These are phyloP conservation scores for Sporobolomyces pararoseus DNA, from an alignment of 768 basidiomycete genomes.

Conservation along the genomic window DNA sequence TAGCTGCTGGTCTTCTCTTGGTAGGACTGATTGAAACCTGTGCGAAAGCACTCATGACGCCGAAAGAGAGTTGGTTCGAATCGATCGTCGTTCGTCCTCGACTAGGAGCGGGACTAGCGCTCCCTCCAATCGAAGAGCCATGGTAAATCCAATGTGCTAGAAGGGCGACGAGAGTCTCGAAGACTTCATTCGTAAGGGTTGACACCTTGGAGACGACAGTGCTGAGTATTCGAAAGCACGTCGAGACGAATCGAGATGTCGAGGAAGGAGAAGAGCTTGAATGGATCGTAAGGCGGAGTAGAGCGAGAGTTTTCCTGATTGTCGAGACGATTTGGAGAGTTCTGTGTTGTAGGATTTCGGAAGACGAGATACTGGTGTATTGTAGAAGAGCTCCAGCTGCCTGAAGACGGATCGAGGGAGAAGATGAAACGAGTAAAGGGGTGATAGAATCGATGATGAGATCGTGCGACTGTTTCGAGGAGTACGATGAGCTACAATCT, in stretches of 20 bases:
- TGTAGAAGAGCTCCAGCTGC: conserved; percentile 23
- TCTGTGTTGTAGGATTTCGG: not conserved
- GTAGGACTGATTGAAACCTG: not conserved
- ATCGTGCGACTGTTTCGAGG: conserved; percentile 2
- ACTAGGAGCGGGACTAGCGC: not conserved
- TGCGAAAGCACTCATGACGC: conserved; percentile 33
- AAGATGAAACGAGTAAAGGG: conserved; percentile 8
- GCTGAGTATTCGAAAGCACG: conserved; percentile 27
- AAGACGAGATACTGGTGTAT: not conserved
- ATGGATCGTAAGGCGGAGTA: conserved; percentile 2
- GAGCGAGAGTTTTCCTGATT: conserved; percentile 10
- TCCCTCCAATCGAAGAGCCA: not conserved
- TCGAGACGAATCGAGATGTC: conserved; percentile 21
- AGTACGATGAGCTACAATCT: not conserved
- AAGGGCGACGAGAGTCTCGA: not conserved
- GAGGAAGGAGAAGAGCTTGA: conserved; percentile 10
- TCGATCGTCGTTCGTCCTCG: not conserved
- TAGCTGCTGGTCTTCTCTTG: not conserved
- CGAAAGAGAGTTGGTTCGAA: conserved; percentile 12
- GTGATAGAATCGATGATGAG: not conserved
- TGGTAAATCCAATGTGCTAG: conserved; percentile 22
- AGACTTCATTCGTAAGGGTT: not conserved
- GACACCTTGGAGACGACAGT: conserved; percentile 4
- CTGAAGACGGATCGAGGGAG: conserved; percentile 3
- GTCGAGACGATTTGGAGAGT: not conserved